Evolutionary conservation across 768 basidiomycete genomes (phyloP).

Genomic region (Macrolepiota albuminosa): DNA sequence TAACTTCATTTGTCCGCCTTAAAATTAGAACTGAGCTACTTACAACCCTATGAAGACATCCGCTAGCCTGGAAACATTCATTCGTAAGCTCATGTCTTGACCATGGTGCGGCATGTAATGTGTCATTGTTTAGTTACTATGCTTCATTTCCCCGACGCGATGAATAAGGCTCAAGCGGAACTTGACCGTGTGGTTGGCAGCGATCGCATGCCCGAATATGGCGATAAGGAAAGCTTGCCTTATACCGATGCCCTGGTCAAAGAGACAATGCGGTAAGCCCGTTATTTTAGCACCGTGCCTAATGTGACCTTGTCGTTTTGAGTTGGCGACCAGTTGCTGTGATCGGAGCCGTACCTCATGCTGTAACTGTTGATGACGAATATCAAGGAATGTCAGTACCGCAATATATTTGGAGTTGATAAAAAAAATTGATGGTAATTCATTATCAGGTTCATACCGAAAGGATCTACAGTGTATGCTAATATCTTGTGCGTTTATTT

Average conservation of each 20-base stretch:
- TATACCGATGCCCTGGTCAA: constrained; percentile 34
- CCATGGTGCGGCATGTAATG: background rate
- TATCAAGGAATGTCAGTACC: constrained; percentile 29
- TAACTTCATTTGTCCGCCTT: background rate
- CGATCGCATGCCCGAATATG: constrained; percentile 35
- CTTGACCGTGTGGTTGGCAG: constrained; percentile 31
- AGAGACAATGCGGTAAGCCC: constrained; percentile 27
- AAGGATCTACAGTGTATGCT: constrained; percentile 33
- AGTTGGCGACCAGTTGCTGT: constrained; percentile 15
- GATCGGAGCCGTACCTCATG: constrained; percentile 27
- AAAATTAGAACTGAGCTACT: background rate
- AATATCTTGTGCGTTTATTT: constrained; percentile 25
- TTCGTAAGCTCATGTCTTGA: constrained; percentile 1
- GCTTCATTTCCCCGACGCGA: constrained; percentile 33
- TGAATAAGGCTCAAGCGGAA: constrained; percentile 34
- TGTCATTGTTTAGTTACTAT: constrained; percentile 26
- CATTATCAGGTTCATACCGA: constrained; percentile 25
- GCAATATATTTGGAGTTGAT: background rate
- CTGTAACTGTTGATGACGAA: constrained; percentile 31
- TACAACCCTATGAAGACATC: background rate
- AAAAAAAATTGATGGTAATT: background rate
- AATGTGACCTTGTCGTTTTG: background rate
- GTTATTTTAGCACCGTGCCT: background rate
- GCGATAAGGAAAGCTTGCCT: constrained; percentile 29
- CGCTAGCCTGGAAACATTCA: constrained; percentile 6